Conservation (phyloP, 2,329 filamentous ascomycete species). For the Helotiales sp. region DNA sequence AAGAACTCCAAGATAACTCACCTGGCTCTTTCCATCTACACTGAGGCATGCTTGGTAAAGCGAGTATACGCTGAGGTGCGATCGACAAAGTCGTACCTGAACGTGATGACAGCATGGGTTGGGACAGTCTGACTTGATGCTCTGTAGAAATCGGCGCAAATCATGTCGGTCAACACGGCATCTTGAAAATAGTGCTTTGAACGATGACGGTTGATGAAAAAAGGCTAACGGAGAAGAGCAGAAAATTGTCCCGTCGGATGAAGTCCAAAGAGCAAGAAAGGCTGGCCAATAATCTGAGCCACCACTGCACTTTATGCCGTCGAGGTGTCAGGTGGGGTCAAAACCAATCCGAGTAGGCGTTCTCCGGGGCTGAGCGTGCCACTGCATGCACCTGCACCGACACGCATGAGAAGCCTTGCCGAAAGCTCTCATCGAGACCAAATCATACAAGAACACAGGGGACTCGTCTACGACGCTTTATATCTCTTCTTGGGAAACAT, state of each 20-base stretch:
- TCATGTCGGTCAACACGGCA: neutral
- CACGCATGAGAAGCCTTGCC: neutral
- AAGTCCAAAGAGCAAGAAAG: neutral
- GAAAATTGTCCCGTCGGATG: neutral
- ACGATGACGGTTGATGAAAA: neutral
- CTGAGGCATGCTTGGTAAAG: neutral
- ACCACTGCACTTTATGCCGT: neutral
- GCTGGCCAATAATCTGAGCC: neutral
- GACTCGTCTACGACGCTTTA: neutral
- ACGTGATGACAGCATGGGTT: neutral
- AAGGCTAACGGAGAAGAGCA: neutral
- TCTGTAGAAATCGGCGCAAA: neutral
- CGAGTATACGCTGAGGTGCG: neutral
- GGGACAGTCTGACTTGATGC: neutral
- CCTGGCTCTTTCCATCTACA: slow-evolving; percentile 52
- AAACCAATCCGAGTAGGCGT: neutral
- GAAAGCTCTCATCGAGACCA: neutral
- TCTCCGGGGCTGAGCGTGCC: neutral
- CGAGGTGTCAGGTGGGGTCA: neutral
- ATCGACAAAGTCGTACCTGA: neutral
- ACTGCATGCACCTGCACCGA: neutral
- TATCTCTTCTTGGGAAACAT: neutral
- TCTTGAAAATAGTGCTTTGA: neutral
- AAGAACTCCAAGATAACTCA: neutral
- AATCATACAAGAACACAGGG: neutral